phyloP scores from a whole-genome alignment of 352 stramenopile genomes.

The Chrysophaeum taylorii region DNA sequence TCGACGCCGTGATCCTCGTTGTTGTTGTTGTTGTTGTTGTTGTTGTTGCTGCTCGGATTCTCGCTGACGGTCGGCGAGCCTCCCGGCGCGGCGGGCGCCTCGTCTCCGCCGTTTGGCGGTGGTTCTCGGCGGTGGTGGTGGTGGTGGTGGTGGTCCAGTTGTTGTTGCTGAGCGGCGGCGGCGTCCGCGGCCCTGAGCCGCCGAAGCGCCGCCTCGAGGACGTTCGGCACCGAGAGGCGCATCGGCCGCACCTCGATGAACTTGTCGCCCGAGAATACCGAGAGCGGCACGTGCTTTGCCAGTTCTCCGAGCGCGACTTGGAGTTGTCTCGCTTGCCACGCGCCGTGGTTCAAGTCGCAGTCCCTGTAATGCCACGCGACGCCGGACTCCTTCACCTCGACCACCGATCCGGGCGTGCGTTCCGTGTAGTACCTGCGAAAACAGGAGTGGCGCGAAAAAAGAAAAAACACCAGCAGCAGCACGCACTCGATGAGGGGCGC shows the following conservation, averaged over 20 bases:
- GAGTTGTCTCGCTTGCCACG: conserved; percentile 2
- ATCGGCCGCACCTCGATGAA: conserved; percentile 11
- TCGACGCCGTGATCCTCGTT: conserved; percentile 46
- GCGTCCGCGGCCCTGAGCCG: neutral
- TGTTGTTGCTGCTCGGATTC: no score
- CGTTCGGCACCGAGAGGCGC: conserved; percentile 1
- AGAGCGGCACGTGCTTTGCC: conserved; percentile 11
- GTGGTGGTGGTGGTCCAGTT: no score
- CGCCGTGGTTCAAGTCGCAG: conserved; percentile 16
- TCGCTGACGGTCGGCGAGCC: no score
- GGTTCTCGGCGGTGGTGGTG: no score
- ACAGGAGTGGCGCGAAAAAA: no score
- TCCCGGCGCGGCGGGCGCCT: no score
- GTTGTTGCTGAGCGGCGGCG: no score
- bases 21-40: no score
- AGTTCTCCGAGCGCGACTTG: conserved; percentile 9
- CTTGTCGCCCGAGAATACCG: conserved; percentile 11
- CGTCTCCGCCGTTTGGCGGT: no score
- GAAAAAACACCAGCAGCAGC: no score
- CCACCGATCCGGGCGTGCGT: conserved; percentile 25
- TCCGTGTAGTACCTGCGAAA: conserved; percentile 37
- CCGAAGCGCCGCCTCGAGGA: neutral
- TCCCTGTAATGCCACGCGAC: conserved; percentile 29
- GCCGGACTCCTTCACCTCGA: conserved; percentile 19
- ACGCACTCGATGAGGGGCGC: conserved; percentile 22